Base-by-base conservation (phyloP, 2,329 filamentous ascomycete species). In the Periconia digitata region DNA sequence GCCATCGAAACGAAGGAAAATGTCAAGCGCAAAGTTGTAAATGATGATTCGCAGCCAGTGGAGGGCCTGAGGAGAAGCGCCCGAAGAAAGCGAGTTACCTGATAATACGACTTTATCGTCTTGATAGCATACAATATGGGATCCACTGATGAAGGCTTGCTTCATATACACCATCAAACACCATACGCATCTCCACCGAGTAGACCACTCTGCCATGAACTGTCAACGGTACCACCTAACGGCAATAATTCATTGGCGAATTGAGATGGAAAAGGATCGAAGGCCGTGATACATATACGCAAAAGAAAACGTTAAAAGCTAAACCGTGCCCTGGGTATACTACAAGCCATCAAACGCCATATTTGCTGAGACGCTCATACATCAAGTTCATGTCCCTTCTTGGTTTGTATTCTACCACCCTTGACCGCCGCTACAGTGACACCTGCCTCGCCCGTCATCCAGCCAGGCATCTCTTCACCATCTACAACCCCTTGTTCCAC, bases 391-490 rank as follows among this genome's bases (percentile, higher is more conserved):
- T 56, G 57, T 17, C 54, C 59, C 46, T 60, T 54, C 46, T 58
- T 70, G 8, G 56, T 61, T 40, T 57, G 53, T 43, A 91, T 84
- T 53, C 85, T 78, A 2, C 90, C 89, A 49, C 83, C 71, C 54
- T 78, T 80, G 3, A 95, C 83, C 22, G 83, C 79, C 0, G 89
- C 87, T 32, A 85, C 78, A 44, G 88, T 94, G 5, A 94, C 84
- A 0, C 85, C 87, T 38, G 90, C 87, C 62, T 95, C 90, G 2
- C 90, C 91, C 1, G 90, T 94, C 85, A 95, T 86, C 90, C 90
- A 95, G 0, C 87, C 87, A 0, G 91, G 90, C 87, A 95, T 92
- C 46, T 77, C 82, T 60, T 85, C 80, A 1, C 89, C 86, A 64
- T 95, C 84, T 21, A 95, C 76, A 43, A 89, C 78, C 0, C 89